Evolutionary conservation across 2,329 filamentous ascomycete species (phyloP), one percentile per base, ranked within the genome.

Genomic region (Arachnomyces sp.): DNA sequence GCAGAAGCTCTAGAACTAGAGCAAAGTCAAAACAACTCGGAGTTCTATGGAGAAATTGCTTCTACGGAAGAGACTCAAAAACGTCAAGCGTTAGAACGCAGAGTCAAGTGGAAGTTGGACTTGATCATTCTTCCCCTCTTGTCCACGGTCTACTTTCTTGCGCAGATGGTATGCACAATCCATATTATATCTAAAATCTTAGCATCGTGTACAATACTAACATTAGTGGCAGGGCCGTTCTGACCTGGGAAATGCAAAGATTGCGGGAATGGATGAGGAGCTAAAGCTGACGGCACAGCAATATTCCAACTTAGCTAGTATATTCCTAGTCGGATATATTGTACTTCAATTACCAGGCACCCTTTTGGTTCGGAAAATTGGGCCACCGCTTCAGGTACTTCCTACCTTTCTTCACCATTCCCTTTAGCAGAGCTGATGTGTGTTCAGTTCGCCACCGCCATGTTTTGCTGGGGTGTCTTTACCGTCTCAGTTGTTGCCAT

Each of bases 181-280:
- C 5, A 25, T 9, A 5, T 25, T 25, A 25, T 25, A 25, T 9
- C 21, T 25, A 5, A 25, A 5, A 5, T 25, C 9, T 25, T 9
- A 5, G 9, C 21, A 25, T 25, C 5, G 5, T 5, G 21, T 5
- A 5, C 5, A 25, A 25, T 25, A 25, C 21, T 25, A 25, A 25
- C 21, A n/a, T n/a, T 25, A 9, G 5, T 5, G 9, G 9, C 21
- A 39, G 43, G 40, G 33, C 16, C 14, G 46, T 18, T 33, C 42
- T n/a, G 47, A 48, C 38, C 38, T 51, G 12, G 43, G 44, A 5
- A 51, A 51, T 41, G 48, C 46, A 9, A 37, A 39, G 4, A 39
- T 49, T 30, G 48, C 48, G 18, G 47, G 47, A 3, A 45, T 49
- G 45, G 43, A 52, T 28, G 17, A 38, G 13, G 40, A 7, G 21